Evolutionary conservation across 495 filamentous ascomycete species (phyloP).

Genomic region (Tuber umbilicatum): DNA sequence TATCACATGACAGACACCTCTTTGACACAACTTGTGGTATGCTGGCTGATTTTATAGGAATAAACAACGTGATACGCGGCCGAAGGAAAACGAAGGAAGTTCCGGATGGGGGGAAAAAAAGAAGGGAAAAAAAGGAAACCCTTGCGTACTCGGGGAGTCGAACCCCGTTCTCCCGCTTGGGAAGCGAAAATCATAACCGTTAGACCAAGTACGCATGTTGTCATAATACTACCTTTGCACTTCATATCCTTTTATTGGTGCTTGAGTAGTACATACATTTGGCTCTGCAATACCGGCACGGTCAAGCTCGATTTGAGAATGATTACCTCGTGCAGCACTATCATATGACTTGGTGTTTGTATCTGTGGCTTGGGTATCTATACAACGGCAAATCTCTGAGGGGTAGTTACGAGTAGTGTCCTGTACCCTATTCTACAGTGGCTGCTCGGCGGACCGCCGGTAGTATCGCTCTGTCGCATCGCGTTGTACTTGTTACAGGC

Average conservation of each 20-base stretch:
- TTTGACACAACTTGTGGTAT: background rate
- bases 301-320: no score
- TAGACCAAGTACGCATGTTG: slow-evolving; percentile 28
- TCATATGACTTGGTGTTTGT: no score
- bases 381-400: no score
- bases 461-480: background rate
- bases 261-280: no score
- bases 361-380: no score
- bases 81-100: background rate
- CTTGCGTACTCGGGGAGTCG: slow-evolving; percentile 28
- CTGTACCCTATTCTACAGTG: no score
- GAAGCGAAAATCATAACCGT: slow-evolving; percentile 35
- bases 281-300: background rate
- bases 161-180: slow-evolving; percentile 34
- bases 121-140: background rate
- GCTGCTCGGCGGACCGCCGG: no score
- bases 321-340: no score
- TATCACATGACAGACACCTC: background rate
- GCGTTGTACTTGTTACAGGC: no score
- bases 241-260: background rate
- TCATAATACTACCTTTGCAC: background rate
- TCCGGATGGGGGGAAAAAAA: background rate
- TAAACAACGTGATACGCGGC: background rate
- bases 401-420: no score
- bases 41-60: background rate